phyloP scores from a whole-genome alignment of 2,329 filamentous ascomycete species.

The Alternaria ethzedia region DNA sequence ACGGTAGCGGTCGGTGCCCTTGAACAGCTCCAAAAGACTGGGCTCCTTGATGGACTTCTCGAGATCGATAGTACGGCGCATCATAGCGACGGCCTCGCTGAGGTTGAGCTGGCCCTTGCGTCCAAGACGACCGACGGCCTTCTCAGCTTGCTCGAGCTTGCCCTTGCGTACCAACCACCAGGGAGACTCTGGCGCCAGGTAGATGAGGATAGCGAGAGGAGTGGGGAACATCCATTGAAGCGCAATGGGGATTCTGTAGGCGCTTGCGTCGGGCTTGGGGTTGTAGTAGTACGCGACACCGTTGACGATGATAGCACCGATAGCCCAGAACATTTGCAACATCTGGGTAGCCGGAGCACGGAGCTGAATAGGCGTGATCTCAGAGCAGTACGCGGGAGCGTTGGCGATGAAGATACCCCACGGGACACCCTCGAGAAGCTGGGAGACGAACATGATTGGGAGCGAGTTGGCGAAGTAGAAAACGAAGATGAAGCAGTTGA shows the following conservation, averaged over 20 bases:
- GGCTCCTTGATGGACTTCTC: conserved; percentile 59
- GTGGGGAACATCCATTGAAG: conserved; percentile 56
- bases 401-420: conserved; percentile 73
- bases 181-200: conserved; percentile 61
- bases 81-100: conserved; percentile 62
- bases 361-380: conserved; percentile 66
- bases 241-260: conserved; percentile 40
- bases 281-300: conserved; percentile 64
- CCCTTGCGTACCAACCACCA: conserved; percentile 57
- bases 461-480: conserved; percentile 63
- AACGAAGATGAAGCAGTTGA: conserved; percentile 67
- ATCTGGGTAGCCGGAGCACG: conserved; percentile 66
- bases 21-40: conserved; percentile 60
- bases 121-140: conserved; percentile 59
- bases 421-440: conserved; percentile 67
- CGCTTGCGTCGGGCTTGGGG: not conserved
- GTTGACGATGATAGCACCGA: conserved; percentile 66
- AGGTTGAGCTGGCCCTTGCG: conserved; percentile 51
- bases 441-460: conserved; percentile 57
- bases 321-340: conserved; percentile 71
- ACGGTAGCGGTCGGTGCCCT: conserved; percentile 61
- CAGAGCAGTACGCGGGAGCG: conserved; percentile 66
- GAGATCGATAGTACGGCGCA: conserved; percentile 63
- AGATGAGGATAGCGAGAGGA: conserved; percentile 52
- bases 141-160: conserved; percentile 51